Evolutionary conservation across 768 basidiomycete species (phyloP).

Genomic region (Serendipita indica): DNA sequence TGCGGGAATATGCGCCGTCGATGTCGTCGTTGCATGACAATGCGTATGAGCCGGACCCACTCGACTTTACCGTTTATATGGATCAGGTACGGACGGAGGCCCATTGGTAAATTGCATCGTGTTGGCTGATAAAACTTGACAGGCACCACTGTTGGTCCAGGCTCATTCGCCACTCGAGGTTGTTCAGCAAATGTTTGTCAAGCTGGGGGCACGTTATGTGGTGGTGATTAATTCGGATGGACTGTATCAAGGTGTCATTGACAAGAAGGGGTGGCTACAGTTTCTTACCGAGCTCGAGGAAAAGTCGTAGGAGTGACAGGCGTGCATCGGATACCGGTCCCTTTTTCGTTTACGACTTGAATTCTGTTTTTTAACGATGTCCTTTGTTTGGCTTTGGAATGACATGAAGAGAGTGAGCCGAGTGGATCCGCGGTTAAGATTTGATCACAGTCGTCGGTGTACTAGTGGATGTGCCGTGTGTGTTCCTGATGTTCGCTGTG

Average conservation of each 20-base stretch:
- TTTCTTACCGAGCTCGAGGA: slow-evolving; percentile 68
- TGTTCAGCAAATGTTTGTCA: slow-evolving; percentile 85
- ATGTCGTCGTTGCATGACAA: slow-evolving; percentile 15
- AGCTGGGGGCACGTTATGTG: slow-evolving; percentile 84
- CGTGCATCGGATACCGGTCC: too few relatives aligned
- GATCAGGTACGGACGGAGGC: slow-evolving; percentile 43
- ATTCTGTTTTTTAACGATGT: too few relatives aligned
- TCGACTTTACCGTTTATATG: slow-evolving; percentile 81
- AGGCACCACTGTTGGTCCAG: slow-evolving; percentile 81
- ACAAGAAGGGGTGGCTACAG: slow-evolving; percentile 88
- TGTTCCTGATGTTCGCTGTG: too few relatives aligned
- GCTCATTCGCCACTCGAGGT: slow-evolving; percentile 80
- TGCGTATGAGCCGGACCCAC: slow-evolving; percentile 33
- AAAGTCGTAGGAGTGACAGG: neutral
- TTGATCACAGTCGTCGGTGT: too few relatives aligned
- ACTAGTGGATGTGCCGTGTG: too few relatives aligned
- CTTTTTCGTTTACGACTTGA: too few relatives aligned
- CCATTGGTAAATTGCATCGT: slow-evolving; percentile 6
- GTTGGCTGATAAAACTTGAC: neutral
- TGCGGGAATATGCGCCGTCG: slow-evolving; percentile 13
- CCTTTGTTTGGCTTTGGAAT: too few relatives aligned
- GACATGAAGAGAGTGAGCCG: too few relatives aligned
- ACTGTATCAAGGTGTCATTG: slow-evolving; percentile 76
- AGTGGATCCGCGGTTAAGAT: too few relatives aligned
- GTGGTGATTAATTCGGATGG: slow-evolving; percentile 73